A percentile compares a stretch with the other conserved stretches of the same genome.
These are phyloP conservation scores for Fusarium sterilihyphosum DNA, from an alignment of 2,329 filamentous ascomycete species.

Conservation along the genomic window DNA sequence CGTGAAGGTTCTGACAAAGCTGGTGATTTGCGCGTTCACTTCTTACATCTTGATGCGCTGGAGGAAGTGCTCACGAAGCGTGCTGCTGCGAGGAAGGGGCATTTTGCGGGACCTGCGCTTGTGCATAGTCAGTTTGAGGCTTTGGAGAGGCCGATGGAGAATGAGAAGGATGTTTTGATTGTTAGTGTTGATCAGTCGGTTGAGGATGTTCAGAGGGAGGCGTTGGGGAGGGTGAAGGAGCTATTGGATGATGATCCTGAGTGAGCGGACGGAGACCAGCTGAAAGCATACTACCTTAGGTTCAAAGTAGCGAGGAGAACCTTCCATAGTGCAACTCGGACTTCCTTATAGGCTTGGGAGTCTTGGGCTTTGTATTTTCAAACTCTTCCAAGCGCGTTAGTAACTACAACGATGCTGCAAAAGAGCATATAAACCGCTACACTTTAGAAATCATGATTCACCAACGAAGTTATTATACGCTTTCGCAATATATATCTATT, in stretches of 20 bases:
- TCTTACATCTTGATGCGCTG: slow-evolving; percentile 22
- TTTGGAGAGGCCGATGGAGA: not conserved
- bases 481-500: accelerated
- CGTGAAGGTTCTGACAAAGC: slow-evolving; percentile 18
- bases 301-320: not conserved
- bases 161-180: slow-evolving; percentile 18
- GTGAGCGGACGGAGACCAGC: not conserved
- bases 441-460: too few species aligned
- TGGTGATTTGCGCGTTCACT: slow-evolving; percentile 19
- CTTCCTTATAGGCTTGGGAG: not conserved
- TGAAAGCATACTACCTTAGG: not conserved
- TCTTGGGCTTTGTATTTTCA: not conserved
- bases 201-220: slow-evolving; percentile 18
- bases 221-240: not conserved
- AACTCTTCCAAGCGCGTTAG: too few species aligned
- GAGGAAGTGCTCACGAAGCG: slow-evolving; percentile 17
- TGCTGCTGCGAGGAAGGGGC: slow-evolving; percentile 12
- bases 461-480: accelerated
- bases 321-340: accelerated
- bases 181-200: slow-evolving; percentile 18
- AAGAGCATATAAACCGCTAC: not conserved
- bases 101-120: slow-evolving; percentile 8
- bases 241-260: slow-evolving; percentile 12
- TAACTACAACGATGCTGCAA: not conserved
- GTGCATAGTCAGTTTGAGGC: slow-evolving; percentile 27